Evolutionary conservation across 495 filamentous ascomycete genomes (phyloP), one percentile per base, ranked within the genome.

Genomic region (Aspergillus leporis): DNA sequence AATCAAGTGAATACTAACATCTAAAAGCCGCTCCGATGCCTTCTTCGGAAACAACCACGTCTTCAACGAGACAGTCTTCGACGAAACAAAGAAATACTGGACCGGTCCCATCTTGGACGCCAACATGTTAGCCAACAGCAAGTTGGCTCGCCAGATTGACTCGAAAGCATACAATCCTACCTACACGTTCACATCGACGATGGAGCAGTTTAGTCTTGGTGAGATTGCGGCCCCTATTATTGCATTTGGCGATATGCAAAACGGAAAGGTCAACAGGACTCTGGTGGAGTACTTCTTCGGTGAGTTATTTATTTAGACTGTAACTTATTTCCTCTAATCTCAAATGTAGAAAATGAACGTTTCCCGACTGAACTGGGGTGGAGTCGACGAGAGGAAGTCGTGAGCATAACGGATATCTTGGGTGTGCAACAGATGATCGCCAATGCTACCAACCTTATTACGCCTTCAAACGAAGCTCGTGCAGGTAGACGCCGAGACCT

Each of bases 11-110:
- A n/a, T 1, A 21, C 28, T 52, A 48, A 55, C 31, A 32, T 46
- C 2, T 21, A 53, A 41, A 53, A 80, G 76, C 58, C 78, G 80
- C 6, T 46, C 66, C 41, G 80, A 83, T 58, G 61, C 69, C 28
- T 73, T 61, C 67, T 75, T 76, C 47, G 80, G 78, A 23, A 65
- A 72, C 40, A 68, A 73, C 58, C 65, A 73, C 50, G 41, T 64
- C 48, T 83, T 83, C 61, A 78, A 81, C 64, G 62, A 72, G 50
- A 74, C 69, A 9, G 68, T 81, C 61, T 83, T 79, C 58, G 72
- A 77, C 53, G 64, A 78, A 59, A 81, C 79, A 0, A 64, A 64
- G 51, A 53, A 66, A 4, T 78, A 72, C 61, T 81, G 73, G 70
- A 79, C 72, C 0, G 59, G 56, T 4, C 60, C 70, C 45, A 63